Percentiles rank a stretch among this genome's conserved stretches.
Evolutionary conservation across 164 flowering plant species (phyloP).

Genomic region (Vitis labrusca): DNA sequence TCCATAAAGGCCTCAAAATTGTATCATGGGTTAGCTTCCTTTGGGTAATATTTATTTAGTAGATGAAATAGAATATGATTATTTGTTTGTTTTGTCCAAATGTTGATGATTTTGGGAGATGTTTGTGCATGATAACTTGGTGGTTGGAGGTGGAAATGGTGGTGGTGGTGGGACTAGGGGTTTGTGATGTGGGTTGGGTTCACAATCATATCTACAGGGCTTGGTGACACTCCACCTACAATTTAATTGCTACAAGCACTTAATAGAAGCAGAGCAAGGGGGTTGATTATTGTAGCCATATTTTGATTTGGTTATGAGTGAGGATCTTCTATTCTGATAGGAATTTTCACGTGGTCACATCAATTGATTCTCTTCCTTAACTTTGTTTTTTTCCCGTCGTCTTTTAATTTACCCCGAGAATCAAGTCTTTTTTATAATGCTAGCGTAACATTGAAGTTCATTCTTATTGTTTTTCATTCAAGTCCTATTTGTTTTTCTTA

Average conservation of each 20-base stretch:
- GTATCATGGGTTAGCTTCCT: constrained; percentile 8
- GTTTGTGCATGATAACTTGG: not conserved
- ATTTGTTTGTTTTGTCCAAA: not conserved
- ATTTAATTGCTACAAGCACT: constrained; percentile 10
- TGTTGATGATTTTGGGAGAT: constrained; percentile 1
- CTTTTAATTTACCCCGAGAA: no score
- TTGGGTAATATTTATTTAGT: constrained; percentile 1
- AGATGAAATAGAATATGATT: not conserved
- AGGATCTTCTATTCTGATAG: not conserved
- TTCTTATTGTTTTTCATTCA: no score
- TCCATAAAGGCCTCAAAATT: constrained; percentile 9
- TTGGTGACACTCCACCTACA: constrained; percentile 12
- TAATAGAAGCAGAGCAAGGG: not conserved
- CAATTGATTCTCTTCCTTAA: not conserved
- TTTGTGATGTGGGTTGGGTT: constrained; percentile 7
- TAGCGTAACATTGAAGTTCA: no score
- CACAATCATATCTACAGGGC: constrained; percentile 12
- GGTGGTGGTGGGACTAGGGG: not conserved
- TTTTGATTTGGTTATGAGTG: constrained; percentile 7
- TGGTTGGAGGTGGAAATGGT: not conserved
- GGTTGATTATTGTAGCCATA: not conserved
- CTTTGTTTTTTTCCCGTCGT: no score
- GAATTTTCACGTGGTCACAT: constrained; percentile 5
- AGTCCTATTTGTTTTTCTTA: no score
- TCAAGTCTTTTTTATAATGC: no score